Base-by-base conservation (phyloP, 331 rosid species). In the Rosa hybrid region DNA sequence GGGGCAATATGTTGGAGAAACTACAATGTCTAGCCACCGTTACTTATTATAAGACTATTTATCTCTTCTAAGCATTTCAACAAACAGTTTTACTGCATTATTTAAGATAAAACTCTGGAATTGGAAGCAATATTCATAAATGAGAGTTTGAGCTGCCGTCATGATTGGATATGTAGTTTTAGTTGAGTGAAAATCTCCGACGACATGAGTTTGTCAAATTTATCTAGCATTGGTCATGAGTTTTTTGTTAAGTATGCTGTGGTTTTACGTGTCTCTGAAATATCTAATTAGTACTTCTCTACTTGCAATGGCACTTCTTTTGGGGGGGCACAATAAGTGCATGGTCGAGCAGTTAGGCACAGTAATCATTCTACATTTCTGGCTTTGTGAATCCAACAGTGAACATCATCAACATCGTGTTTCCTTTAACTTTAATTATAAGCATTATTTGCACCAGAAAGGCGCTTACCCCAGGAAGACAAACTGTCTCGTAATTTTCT, bases 281-380 rank as follows among this genome's bases (percentile, higher is more conserved):
- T 57, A n/a, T 3, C n/a, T n/a, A n/a, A 67, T 51, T 25, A 56
- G 30, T 54, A 69, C 10, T 64, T 46, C 4, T 77, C 16, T 16
- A 12, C 49, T 65, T 20, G 51, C 18, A 65, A 49, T 34, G 80
- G 23, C 38, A 13, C 38, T 68, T 68, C 56, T 75, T 59, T 12
- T 17, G 63, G 51, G 63, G 51, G 13, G 21, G 60, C 54, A 75
- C 78, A 70, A 49, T 12, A 68, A 79, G 48, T 79, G 20, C 68
- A 59, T 68, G 75, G 75, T 83, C 57, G 77, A 79, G 71, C 75
- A 71, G 71, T 74, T 78, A 74, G 79, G 81, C 78, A 42, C 10
- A 5, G 12, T 14, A 39, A 79, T 83, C 42, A 49, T 79, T 83
- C 64, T 53, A 11, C 20, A 21, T 48, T 6, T 48, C 44, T 20